Evolutionary conservation across 108 stramenopile species (phyloP), one percentile per base, ranked within the genome.

Genomic region (Cyclotella cryptica): DNA sequence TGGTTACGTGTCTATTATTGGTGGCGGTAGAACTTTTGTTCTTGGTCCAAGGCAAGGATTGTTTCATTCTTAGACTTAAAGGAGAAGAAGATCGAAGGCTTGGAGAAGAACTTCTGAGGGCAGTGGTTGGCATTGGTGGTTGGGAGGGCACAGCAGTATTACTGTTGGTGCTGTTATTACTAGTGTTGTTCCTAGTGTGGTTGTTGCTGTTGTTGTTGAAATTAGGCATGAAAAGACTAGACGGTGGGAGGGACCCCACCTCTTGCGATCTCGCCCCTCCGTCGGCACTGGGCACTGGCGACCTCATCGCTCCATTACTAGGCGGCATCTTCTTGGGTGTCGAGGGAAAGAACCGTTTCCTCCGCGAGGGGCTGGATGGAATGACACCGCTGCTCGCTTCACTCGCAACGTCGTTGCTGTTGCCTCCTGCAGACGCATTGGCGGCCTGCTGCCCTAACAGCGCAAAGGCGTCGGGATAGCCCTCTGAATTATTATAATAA

Each of bases 391-490:
- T 43, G 41, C 28, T 27, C 47, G 51, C 24, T 40, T 35, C 35
- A 35, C 24, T 44, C 30, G 42, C 27, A 28, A 22, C 43, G 47
- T 30, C 30, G 28, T 28, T 39, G 13, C 17, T 27, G 40, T 19
- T 69, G 27, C 41, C 19, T 28, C 11, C 40, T 19, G 27, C 24
- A 4, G 13, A 19, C 19, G 21, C 29, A 22, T 57, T 53, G 29
- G 12, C 14, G 18, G 18, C 53, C 29, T 52, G 29, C 5, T 42
- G 10, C 17, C 72, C 66, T 61, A 81, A 55, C 15, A 81, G n/a
- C 6, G 80, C 51, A 43, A 81, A 81, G 18, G 80, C 80, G 42
- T 81, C 69, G 30, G 64, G 66, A 52, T 46, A 75, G 7, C 80
- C 80, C 53, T 30, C 40, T 27, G 66, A 41, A 19, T 40, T 35